Evolutionary conservation across 108 stramenopile species (phyloP), one percentile per base, ranked within the genome.

Genomic region (Cyclotella atomus): DNA sequence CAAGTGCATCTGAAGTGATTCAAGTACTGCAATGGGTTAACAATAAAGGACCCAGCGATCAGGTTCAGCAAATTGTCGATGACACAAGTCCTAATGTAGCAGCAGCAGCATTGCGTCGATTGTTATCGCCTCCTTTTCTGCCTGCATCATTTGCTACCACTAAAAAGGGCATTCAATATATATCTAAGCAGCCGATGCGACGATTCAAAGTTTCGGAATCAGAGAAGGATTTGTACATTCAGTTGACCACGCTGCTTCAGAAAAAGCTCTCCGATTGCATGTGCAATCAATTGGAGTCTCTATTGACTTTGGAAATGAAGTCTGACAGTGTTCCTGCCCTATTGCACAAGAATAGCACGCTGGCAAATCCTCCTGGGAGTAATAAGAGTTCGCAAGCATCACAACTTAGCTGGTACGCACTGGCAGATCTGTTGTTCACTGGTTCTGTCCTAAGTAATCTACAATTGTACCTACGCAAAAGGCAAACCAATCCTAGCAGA

Each of bases 101-200:
- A 27, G 35, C 77, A 24, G 77, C 77, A 8, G 77, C 77, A 33
- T 28, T 79, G 54, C 72, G 77, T 21, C 50, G 64, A 25, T 55
- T 79, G 9, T 23, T 67, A 7, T 66, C 72, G 21, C 72, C 77
- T 29, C 73, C 75, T 29, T 63, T 76, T 38, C 38, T 76, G 0
- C 52, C 67, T 21, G 12, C 38, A 5, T 61, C 75, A 21, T 67
- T 60, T 36, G 9, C 70, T 17, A 59, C 60, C 25, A 36, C 62
- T 24, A 64, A 64, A 27, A 49, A 47, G 35, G 59, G 47, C 6
- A 23, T 38, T 38, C 28, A 54, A 25, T 41, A 56, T 55, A 35
- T 61, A 28, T 20, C 35, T 47, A 52, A 61, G 59, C 28, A 50
- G 34, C 59, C 27, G 49, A 0, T 19, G 7, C 45, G 8, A 23